Conservation (phyloP, 176 grass and related monocot species). For the Zoysia japonica region DNA sequence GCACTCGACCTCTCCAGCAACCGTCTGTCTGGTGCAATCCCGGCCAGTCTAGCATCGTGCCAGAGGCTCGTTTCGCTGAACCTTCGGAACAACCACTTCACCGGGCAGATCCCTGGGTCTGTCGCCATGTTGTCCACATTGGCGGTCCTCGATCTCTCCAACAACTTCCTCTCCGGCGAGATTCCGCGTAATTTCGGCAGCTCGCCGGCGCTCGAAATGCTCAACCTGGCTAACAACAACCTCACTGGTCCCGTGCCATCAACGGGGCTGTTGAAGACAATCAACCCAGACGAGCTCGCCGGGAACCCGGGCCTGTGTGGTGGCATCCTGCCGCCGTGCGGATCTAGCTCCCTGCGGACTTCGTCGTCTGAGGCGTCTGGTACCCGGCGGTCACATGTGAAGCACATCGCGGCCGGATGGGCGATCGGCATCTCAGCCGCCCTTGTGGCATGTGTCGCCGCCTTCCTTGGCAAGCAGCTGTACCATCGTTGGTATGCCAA, state of each 20-base stretch:
- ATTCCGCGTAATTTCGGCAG: conserved; percentile 87
- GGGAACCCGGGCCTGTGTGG: conserved; percentile 83
- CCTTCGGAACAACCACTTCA: conserved; percentile 75
- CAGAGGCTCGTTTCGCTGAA: conserved; percentile 72
- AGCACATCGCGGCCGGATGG: conserved; percentile 82
- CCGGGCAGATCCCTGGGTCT: conserved; percentile 59
- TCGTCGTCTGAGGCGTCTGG: conserved; percentile 26
- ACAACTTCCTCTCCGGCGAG: conserved; percentile 74
- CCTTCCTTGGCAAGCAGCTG: conserved; percentile 54
- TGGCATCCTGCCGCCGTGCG: conserved; percentile 61
- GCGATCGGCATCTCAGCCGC: conserved; percentile 60
- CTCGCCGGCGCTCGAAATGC: conserved; percentile 87
- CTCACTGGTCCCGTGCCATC: conserved; percentile 71
- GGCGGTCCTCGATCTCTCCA: conserved; percentile 84
- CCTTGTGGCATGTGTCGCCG: conserved; percentile 35
- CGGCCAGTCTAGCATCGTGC: conserved; percentile 75
- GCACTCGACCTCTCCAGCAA: conserved; percentile 89
- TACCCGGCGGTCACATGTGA: conserved; percentile 54
- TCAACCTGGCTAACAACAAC: conserved; percentile 93
- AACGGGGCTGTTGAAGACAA: conserved; percentile 68
- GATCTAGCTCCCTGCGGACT: conserved; percentile 25
- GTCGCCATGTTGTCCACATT: conserved; percentile 86
- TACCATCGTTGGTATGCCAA: conserved; percentile 67
- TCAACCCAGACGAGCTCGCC: conserved; percentile 87
- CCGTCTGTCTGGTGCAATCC: conserved; percentile 61